Evolutionary conservation across 2,329 filamentous ascomycete genomes (phyloP).

Genomic region (Lecanoromycetidae sp.): DNA sequence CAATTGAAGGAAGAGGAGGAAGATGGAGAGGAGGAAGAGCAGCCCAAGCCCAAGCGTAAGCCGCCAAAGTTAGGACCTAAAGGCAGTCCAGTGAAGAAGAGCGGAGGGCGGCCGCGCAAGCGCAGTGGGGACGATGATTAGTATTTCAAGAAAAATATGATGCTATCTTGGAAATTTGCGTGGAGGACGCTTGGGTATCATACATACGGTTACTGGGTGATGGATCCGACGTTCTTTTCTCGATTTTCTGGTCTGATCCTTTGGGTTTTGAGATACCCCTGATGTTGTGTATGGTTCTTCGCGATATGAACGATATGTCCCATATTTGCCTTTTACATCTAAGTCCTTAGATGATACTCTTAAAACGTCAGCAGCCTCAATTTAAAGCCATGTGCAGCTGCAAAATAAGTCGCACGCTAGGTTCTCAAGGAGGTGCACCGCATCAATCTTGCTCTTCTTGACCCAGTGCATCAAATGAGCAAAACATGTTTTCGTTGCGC

Average conservation of each 20-base stretch:
- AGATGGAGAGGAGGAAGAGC: neutral
- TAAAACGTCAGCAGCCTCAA: no score
- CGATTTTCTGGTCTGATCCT: neutral
- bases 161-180: no score
- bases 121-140: slow-evolving; percentile 6
- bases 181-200: no score
- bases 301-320: neutral
- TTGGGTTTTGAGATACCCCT: slow-evolving; percentile 5
- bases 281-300: neutral
- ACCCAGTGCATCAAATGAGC: no score
- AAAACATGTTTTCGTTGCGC: no score
- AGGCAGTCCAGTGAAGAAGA: slow-evolving; percentile 1
- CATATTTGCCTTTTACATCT: neutral
- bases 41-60: neutral
- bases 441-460: no score
- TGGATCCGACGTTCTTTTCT: neutral
- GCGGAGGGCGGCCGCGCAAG: neutral
- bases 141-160: neutral
- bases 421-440: no score
- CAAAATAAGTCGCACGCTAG: no score
- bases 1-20: neutral
- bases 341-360: no score
- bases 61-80: neutral
- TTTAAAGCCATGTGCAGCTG: no score
- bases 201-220: no score